These are phyloP conservation scores for Fraxinus excelsior DNA, from an alignment of 257 asterid genomes.

Conservation along the genomic window DNA sequence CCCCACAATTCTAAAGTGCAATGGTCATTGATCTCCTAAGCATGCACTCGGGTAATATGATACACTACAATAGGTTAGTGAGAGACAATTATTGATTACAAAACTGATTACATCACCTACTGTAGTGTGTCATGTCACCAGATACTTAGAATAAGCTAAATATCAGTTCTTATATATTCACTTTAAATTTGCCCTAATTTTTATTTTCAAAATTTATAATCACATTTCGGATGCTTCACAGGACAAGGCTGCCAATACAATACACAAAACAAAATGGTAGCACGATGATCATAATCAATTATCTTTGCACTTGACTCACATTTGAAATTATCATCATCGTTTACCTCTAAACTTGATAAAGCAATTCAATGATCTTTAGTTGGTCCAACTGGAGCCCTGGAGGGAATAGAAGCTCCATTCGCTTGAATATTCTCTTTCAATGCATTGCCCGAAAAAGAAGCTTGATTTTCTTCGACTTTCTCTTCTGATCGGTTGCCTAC, in stretches of 20 bases:
- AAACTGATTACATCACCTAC: too few species aligned
- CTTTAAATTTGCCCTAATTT: not conserved
- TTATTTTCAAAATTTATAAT: not conserved
- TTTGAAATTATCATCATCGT: slow-evolving; percentile 22
- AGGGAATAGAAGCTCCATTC: slow-evolving; percentile 24
- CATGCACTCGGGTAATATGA: too few species aligned
- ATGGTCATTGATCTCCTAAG: too few species aligned
- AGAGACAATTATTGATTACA: too few species aligned
- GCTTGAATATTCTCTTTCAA: slow-evolving; percentile 31
- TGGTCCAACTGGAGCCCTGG: slow-evolving; percentile 16
- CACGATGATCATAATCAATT: not conserved
- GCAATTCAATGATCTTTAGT: slow-evolving; percentile 28
- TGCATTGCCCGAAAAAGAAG: slow-evolving; percentile 33
- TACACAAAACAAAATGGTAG: not conserved
- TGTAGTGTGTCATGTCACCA: too few species aligned
- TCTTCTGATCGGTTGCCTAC: slow-evolving; percentile 28
- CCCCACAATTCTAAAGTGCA: too few species aligned
- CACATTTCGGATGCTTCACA: not conserved
- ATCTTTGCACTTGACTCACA: not conserved
- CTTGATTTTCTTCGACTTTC: slow-evolving; percentile 32
- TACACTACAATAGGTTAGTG: too few species aligned
- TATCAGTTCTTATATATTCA: too few species aligned
- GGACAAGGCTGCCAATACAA: not conserved
- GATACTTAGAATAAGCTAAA: too few species aligned
- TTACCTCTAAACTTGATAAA: slow-evolving; percentile 25